phyloP scores from a whole-genome alignment of 2,329 filamentous ascomycete genomes.

The Colletotrichum sidae region DNA sequence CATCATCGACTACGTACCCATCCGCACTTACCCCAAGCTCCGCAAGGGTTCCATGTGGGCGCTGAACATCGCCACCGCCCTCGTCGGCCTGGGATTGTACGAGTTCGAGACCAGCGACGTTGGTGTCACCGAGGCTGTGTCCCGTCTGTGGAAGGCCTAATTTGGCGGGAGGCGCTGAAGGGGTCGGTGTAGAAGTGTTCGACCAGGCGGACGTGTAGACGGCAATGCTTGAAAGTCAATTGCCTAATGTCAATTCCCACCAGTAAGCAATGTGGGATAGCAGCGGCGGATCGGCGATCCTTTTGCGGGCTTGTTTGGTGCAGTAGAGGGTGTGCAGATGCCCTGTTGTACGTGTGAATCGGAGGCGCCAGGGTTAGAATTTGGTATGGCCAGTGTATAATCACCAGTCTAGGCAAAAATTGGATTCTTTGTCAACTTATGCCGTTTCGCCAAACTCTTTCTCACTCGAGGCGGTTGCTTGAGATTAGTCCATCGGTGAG shows the following conservation, averaged over 20 bases:
- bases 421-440: slow-evolving; percentile 34
- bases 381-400: slow-evolving; percentile 35
- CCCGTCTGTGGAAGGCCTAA: slow-evolving; percentile 89
- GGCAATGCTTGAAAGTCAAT: slow-evolving; percentile 4
- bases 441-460: too few species aligned
- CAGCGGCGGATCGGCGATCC: slow-evolving; percentile 11
- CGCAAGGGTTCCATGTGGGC: slow-evolving; percentile 79
- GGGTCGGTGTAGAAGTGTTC: neutral
- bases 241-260: slow-evolving; percentile 5
- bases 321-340: slow-evolving; percentile 7
- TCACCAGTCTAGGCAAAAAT: slow-evolving; percentile 37
- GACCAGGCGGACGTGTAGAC: neutral
- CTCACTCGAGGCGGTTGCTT: too few species aligned
- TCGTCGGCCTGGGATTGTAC: slow-evolving; percentile 90
- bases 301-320: neutral
- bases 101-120: slow-evolving; percentile 99
- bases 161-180: neutral
- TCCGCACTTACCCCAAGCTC: slow-evolving; percentile 73
- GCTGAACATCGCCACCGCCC: slow-evolving; percentile 81
- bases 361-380: slow-evolving; percentile 36
- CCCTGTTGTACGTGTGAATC: slow-evolving; percentile 31
- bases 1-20: slow-evolving; percentile 92
- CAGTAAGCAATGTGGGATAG: slow-evolving; percentile 5
- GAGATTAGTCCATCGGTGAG: neutral
- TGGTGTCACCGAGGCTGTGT: slow-evolving; percentile 89